Base-by-base conservation (phyloP, 805 yeast genomes). In the Kodamaea nitidulidarum region DNA sequence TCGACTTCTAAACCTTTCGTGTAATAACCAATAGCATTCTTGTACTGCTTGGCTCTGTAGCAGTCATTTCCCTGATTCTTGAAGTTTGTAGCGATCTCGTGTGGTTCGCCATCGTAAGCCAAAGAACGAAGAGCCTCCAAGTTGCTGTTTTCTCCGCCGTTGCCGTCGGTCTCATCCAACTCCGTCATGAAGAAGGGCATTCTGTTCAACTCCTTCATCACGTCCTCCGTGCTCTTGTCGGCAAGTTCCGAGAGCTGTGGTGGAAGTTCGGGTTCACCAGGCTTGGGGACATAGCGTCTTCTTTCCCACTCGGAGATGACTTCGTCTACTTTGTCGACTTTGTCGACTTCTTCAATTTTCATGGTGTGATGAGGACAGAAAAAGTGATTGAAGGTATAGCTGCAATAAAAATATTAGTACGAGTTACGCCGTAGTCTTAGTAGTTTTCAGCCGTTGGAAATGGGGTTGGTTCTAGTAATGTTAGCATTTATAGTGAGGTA, bases 41-140 rank as follows among this genome's bases (percentile, higher is more conserved):
- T 73, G 62, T 75, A 93, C 51, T 81, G 78, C 50, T 82, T 86
- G 7, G 67, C 66, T 56, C 78, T 81, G 63, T 73, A 93, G 42
- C 85, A 75, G 11, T 88, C 97, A 58, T 95, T 93, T 4, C 98
- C 99, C 56, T 91, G 97, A 44, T 76, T 81, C 47, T 88, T 88
- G 67, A 90, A 93, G 54, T 88, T 90, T 16, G 77, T 71, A 3
- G 97, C 97, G 25, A 88, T 70, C 54, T 93, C 98, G 52, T 84
- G 81, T 0, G 97, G 96, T 46, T 88, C 95, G 32, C 98, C 98
- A 36, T 93, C 98, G 55, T 87, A 88, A 0, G 95, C 96, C 49
- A 93, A 67, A 4, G 96, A 91, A 55, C 82, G 83, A 41, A 93
- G 70, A 0, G 98, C 98, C 55, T 91, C 98, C 12, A 93, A 63